Base-by-base conservation (phyloP, 169 alveolate genomes). In the Plasmodium reichenowi region DNA sequence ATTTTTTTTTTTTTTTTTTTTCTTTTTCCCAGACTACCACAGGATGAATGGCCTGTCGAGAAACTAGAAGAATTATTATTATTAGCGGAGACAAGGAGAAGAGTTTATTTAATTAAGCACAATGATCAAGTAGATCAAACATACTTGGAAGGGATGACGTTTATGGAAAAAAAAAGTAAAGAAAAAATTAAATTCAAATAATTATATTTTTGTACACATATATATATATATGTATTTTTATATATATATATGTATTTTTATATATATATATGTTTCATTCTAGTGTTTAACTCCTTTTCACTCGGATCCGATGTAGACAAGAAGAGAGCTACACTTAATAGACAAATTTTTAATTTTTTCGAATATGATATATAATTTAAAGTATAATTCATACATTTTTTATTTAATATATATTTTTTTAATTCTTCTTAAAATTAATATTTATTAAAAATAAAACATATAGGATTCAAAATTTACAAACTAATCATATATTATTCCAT, bases 11-110 rank as follows among this genome's bases (percentile, higher is more conserved):
- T 24, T 68, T 68, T 38, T 68, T 9, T 45, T 8, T 50, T 15
- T 10, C 4, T 72, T 20, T 52, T n/a, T 72, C 13, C 4, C 86
- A 94, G 96, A 71, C 20, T 94, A 22, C 96, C 96, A 22, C 95
- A 94, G 64, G 88, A 64, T 86, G 96, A 94, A 72, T 94, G 96
- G 96, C 96, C 96, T n/a, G 94, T 94, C n/a, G 96, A 94, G 47
- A 94, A 94, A 54, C 89, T 94, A 70, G 89, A 68, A 54, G 89
- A 88, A 62, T 38, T 94, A 20, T 89, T 94, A 29, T 73, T 88
- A 72, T 91, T 92, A 52, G 96, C 95, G 5, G 96, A 94, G 48
- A 89, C 93, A 62, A 92, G 93, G 52, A 74, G 96, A 58, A 72
- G 96, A 56, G 24, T 83, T 26, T 89, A 91, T 67, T 70, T 94